Conservation (phyloP, 352 stramenopile genomes). For the Pythium monospermum region DNA sequence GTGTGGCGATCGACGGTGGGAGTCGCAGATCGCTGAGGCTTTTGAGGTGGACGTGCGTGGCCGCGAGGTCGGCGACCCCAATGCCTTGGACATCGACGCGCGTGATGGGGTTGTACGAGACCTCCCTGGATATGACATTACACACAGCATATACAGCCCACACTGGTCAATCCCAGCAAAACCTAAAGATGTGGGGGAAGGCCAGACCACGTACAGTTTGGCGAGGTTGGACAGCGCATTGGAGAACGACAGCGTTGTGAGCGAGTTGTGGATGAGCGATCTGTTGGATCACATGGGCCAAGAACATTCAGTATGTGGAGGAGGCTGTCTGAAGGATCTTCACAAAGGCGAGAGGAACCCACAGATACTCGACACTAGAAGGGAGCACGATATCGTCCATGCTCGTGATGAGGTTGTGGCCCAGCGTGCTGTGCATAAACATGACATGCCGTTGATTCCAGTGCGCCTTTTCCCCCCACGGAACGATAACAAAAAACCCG, state of each 20-base stretch:
- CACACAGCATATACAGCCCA: too few relatives aligned
- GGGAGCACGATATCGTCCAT: slow-evolving; percentile 4
- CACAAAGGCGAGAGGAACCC: too few relatives aligned
- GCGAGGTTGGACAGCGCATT: not conserved
- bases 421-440: too few relatives aligned
- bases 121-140: not conserved
- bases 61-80: not conserved
- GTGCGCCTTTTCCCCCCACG: too few relatives aligned
- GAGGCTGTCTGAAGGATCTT: too few relatives aligned
- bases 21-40: slow-evolving; percentile 1
- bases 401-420: not conserved
- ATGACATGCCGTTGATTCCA: too few relatives aligned
- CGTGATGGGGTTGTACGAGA: slow-evolving; percentile 5
- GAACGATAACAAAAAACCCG: too few relatives aligned
- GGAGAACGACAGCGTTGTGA: slow-evolving; percentile 8
- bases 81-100: not conserved
- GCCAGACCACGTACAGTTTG: slow-evolving; percentile 2
- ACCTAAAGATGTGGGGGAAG: too few relatives aligned
- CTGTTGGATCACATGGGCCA: too few relatives aligned
- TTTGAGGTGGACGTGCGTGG: slow-evolving; percentile 2
- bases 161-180: too few relatives aligned
- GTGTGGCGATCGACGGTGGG: not conserved
- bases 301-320: too few relatives aligned
- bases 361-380: slow-evolving; percentile 1
- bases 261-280: slow-evolving; percentile 2